Evolutionary conservation across 2,329 filamentous ascomycete genomes (phyloP), one percentile per base, ranked within the genome.

Genomic region (Fusarium cicatricum): DNA sequence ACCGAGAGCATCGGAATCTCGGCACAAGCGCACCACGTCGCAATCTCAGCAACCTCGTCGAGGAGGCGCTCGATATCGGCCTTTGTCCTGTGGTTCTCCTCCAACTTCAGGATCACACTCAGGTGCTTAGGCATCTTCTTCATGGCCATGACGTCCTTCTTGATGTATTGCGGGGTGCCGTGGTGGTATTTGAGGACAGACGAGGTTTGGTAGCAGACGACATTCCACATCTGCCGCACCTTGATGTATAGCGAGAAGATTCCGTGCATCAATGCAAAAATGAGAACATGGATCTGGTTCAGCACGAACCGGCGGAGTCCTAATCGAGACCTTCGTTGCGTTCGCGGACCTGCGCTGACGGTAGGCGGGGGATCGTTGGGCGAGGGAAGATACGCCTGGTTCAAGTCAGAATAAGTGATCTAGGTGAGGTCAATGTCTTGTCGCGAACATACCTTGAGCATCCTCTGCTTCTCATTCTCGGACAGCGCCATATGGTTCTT

Each of bases 101-200:
- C 87, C 41, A 91, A 79, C 53, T 88, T 89, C 54, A 99, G 77
- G 49, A 98, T 88, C 11, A 96, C 89, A 71, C 92, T 97, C 44
- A 99, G 75, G 71, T 99, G 95, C 63, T 90, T 85, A 3, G 95
- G 95, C 56, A 96, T 76, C 67, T 89, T 86, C 53, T 81, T 83
- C 52, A 99, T 76, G 10, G 83, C 82, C 72, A 86, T 86, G 21
- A 98, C 89, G 77, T 99, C 95, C 69, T 90, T 88, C 70, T 89
- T 87, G 66, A 99, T 97, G 71, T 97, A 86, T 72, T 96, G 91
- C 8, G 95, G 95, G 1, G 94, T 96, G 46, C 91, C 90, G 75
- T 99, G 95, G 77, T 99, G 96, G 78, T 99, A 95, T 74, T 94
- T 93, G 49, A 96, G 81, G 58, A 98, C 84, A 10, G 91, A 90